Conservation (phyloP, 1,284 basidiomycete genomes). For the Ganoderma resinaceum region DNA sequence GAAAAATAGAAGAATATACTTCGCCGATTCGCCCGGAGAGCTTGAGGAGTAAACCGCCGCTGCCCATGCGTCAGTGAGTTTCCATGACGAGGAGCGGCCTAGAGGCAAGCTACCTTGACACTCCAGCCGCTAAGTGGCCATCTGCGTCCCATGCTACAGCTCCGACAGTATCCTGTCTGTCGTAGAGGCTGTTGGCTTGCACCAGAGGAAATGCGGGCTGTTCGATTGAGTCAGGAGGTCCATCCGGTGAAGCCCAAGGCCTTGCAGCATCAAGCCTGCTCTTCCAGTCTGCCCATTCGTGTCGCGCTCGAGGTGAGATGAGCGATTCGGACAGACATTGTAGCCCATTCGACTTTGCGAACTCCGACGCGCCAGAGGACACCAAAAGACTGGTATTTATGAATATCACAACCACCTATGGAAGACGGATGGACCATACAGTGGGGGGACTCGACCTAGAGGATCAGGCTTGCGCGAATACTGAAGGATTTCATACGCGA, state of each 20-base stretch:
- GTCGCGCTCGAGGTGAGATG: conserved; percentile 53
- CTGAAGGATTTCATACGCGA: conserved; percentile 62
- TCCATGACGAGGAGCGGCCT: not conserved
- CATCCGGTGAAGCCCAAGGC: not conserved
- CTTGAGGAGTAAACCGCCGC: conserved; percentile 79
- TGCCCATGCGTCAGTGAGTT: conserved; percentile 37
- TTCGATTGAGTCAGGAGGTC: not conserved
- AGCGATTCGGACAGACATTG: conserved; percentile 52
- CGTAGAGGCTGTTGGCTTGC: conserved; percentile 32
- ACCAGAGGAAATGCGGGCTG: not conserved
- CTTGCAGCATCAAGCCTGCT: conserved; percentile 42
- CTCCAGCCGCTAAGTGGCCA: conserved; percentile 66
- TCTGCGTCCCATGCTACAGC: conserved; percentile 60
- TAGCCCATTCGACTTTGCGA: conserved; percentile 46
- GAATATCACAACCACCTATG: not conserved
- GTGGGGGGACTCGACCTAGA: conserved; percentile 70
- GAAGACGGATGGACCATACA: conserved; percentile 48
- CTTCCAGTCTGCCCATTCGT: conserved; percentile 72
- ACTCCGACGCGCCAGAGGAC: conserved; percentile 57
- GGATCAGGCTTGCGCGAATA: conserved; percentile 55
- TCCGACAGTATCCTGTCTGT: conserved; percentile 78
- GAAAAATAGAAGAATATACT: conserved; percentile 42
- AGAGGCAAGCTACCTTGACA: conserved; percentile 62
- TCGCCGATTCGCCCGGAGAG: conserved; percentile 74
- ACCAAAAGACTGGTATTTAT: conserved; percentile 49